These are phyloP conservation scores for Lichina pygmaea DNA, from an alignment of 495 filamentous ascomycete genomes.

Conservation along the genomic window DNA sequence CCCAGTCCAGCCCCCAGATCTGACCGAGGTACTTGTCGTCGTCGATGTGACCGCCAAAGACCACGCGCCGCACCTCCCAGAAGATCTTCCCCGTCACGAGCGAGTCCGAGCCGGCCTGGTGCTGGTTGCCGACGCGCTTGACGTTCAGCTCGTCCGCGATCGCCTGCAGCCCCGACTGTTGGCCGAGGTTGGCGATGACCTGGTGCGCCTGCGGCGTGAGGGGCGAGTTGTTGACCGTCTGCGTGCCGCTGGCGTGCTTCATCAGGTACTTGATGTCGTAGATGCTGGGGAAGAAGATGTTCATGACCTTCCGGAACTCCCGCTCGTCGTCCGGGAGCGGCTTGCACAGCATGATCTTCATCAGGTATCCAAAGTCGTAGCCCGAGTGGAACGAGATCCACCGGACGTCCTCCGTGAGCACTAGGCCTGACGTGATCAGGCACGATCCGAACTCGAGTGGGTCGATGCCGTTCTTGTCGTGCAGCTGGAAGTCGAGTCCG, in stretches of 20 bases:
- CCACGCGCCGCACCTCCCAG: conserved; percentile 59
- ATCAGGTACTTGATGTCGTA: conserved; percentile 96
- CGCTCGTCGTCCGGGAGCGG: conserved; percentile 65
- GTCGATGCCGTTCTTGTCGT: conserved; percentile 76
- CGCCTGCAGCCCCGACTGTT: conserved; percentile 72
- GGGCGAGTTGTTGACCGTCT: conserved; percentile 30
- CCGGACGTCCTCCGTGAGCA: conserved; percentile 63
- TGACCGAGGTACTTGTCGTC: conserved; percentile 51
- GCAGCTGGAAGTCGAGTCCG: conserved; percentile 63
- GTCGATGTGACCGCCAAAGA: conserved; percentile 59
- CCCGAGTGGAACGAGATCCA: conserved; percentile 98
- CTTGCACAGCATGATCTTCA: conserved; percentile 65
- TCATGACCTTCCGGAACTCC: conserved; percentile 60
- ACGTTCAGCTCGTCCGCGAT: conserved; percentile 82
- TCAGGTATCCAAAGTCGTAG: conserved; percentile 92
- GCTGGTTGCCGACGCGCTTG: conserved; percentile 57
- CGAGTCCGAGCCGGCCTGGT: conserved; percentile 79
- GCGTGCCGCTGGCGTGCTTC: conserved; percentile 49
- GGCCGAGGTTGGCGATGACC: conserved; percentile 51
- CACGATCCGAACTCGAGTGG: conserved; percentile 67
- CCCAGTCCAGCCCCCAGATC: conserved; percentile 67
- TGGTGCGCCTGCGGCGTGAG: conserved; percentile 32
- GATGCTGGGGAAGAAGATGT: conserved; percentile 72
- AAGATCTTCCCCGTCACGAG: conserved; percentile 82
- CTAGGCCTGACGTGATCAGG: conserved; percentile 71